These are phyloP conservation scores for Amanita inopinata DNA, from an alignment of 768 basidiomycete genomes.

Conservation along the genomic window DNA sequence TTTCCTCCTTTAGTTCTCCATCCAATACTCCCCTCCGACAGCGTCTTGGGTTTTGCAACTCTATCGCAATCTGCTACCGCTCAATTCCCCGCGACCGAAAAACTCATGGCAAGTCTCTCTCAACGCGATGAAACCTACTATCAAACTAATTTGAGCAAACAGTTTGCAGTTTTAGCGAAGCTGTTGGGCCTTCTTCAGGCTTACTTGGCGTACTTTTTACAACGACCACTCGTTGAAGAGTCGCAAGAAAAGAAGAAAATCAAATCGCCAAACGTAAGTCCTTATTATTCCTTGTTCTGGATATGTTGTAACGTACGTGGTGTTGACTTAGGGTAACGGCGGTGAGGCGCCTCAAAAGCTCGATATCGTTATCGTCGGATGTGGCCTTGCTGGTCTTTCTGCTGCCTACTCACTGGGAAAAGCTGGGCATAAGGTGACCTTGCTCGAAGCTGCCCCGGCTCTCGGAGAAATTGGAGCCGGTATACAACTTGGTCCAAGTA, in stretches of 20 bases:
- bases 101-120: no score
- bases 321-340: neutral
- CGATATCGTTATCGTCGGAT: conserved; percentile 35
- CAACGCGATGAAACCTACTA: no score
- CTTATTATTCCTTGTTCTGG: no score
- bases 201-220: neutral
- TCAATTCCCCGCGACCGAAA: no score
- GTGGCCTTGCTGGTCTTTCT: conserved; percentile 40
- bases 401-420: conserved; percentile 35
- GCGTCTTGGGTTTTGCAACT: no score
- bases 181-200: neutral
- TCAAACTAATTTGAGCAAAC: no score
- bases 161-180: neutral
- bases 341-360: conserved; percentile 6
- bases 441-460: conserved; percentile 31
- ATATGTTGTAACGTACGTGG: neutral
- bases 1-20: no score
- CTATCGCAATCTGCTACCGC: no score
- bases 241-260: neutral
- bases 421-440: conserved; percentile 38
- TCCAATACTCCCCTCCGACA: no score
- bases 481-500: conserved; percentile 31
- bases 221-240: neutral
- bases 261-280: neutral
- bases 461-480: conserved; percentile 42